Base-by-base conservation (phyloP, 176 grass and related monocot species). In the Paspalum vaginatum region DNA sequence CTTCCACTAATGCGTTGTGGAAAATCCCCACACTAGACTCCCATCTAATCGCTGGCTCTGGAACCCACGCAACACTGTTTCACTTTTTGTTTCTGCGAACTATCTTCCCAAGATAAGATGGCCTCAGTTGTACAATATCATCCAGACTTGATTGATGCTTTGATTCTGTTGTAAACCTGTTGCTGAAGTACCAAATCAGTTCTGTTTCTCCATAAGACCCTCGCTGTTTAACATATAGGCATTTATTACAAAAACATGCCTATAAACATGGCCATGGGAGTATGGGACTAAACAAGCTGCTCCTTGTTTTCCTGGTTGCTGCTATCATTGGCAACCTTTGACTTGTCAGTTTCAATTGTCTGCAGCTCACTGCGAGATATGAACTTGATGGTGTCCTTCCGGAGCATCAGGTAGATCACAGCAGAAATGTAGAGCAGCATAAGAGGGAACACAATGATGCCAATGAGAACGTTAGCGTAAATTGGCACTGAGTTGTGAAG, bases 381-480 rank as follows among this genome's bases (percentile, higher is more conserved):
- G 1, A 79, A 88, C 68, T 84, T 88, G 53, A 86, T 52, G 0
- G 38, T 87, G 13, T 97, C 91, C 86, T 88, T 97, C n/a, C 91
- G 85, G 58, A 88, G 59, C 4, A 89, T 92, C 65, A 94, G 76
- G 77, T 94, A 97, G 72, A 89, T 57, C 2, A 97, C 15, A 7
- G 83, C 39, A 20, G 48, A 46, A 1, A 90, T 25, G 21, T 97
- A 97, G 24, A 90, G 61, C 15, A 77, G 77, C 85, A 94, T 92
- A 9, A 90, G 64, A 6, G 87, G 91, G 74, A 90, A 94, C 48
- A 94, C 22, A 8, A 85, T 14, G 25, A 94, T 60, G 65, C 91
- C 89, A 2, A 92, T 51, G 21, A 90, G 16, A 20, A 97, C 32
- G 9, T 45, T 89, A 27, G 42, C 87, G 1, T 75, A 72, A 22